Base-by-base conservation (phyloP, 257 asterid species). In the Paulownia fortunei region DNA sequence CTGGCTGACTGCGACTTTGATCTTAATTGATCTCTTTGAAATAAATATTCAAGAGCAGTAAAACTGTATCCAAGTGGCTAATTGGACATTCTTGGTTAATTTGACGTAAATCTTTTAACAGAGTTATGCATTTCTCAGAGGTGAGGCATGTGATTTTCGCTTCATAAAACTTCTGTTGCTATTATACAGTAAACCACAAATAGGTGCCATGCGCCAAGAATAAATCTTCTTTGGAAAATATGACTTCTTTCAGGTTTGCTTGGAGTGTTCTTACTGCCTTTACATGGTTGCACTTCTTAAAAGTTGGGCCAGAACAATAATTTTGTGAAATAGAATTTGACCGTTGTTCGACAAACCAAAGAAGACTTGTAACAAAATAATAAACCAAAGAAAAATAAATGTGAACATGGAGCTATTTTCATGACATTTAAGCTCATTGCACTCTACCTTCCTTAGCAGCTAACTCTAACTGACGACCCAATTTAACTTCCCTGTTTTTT, bases 121-220 rank as follows among this genome's bases (percentile, higher is more conserved):
- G 55, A 23, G 36, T 64, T 39, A 37, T 79, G 8, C 41, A 24
- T 49, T n/a, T 78, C 71, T 70, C 65, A 46, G 44, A 62, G 68
- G 36, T 18, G 16, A 5, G 34, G 54, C 46, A 56, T 59, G 52
- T 54, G 16, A 49, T 64, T 34, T 62, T 60, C 26, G 3, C 69
- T 61, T 44, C 54, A 16, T 39, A 3, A 46, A 11, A 41, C 44
- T 46, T 44, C 54, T 58, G 37, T 27, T 56, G 41, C 55, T 19
- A 23, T 23, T 19, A 0, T 4, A 8, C 1, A 23, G 3, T 0
- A 41, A 8, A 49, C 5, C n/a, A n/a, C n/a, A 47, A 47, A 4
- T 3, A 8, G 21, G 8, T 30, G 64, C 11, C 6, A 21, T 56
- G 23, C 0, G 36, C 82, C 70, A 60, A 69, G 41, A 5, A 69